Evolutionary conservation across 75 land plant genomes (phyloP).

Genomic region (Pseudotsuga menziesii): DNA sequence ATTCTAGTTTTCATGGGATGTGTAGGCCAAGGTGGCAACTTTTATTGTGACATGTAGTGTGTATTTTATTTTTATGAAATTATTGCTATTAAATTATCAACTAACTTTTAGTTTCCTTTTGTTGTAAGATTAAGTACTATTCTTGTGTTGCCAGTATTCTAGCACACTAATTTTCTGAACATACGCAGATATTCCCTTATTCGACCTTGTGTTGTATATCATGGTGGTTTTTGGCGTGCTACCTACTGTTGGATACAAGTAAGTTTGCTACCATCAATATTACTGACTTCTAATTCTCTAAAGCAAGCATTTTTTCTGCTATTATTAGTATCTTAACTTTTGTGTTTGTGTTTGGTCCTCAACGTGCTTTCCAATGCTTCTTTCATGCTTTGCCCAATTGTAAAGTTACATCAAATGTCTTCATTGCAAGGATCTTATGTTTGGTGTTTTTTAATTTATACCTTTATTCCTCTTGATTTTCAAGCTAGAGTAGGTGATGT

Average conservation of each 20-base stretch:
- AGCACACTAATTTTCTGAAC: not conserved
- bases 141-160: not conserved
- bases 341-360: not conserved
- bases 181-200: constrained; percentile 57
- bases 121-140: not conserved
- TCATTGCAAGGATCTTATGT: too few relatives aligned
- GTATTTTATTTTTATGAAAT: not conserved
- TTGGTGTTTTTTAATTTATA: too few relatives aligned
- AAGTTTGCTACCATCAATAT: constrained; percentile 20
- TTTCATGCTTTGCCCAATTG: not conserved
- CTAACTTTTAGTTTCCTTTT: not conserved
- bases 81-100: not conserved
- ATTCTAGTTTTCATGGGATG: not conserved
- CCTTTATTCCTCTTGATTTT: too few relatives aligned
- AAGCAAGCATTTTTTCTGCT: not conserved
- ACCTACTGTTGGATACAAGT: constrained; percentile 90
- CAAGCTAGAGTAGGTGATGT: too few relatives aligned
- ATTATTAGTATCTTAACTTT: not conserved
- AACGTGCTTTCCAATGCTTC: too few relatives aligned
- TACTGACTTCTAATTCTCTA: not conserved
- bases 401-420: not conserved
- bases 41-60: not conserved
- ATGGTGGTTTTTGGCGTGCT: constrained; percentile 62
- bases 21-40: not conserved
- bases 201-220: constrained; percentile 37